phyloP scores from a whole-genome alignment of 495 filamentous ascomycete species.

The Aspergillus mulundensis region DNA sequence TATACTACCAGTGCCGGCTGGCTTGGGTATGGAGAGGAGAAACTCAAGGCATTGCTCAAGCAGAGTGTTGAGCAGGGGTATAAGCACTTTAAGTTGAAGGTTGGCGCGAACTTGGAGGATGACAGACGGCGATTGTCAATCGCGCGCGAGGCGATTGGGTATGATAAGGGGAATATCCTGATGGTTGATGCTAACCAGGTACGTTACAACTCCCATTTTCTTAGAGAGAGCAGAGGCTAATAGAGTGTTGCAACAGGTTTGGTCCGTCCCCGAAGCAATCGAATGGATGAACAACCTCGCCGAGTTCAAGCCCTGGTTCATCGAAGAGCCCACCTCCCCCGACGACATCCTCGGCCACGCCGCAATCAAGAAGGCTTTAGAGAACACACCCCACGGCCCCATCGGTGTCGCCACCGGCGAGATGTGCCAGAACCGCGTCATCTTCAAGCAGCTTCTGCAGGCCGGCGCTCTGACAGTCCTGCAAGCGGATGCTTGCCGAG shows the following conservation, averaged over 20 bases:
- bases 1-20: slow-evolving; percentile 91
- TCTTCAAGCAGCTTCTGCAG: slow-evolving; percentile 89
- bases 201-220: slow-evolving; percentile 13
- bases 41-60: slow-evolving; percentile 67
- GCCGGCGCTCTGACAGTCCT: slow-evolving; percentile 78
- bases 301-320: slow-evolving; percentile 92
- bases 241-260: slow-evolving; percentile 46
- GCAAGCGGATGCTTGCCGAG: slow-evolving; percentile 86
- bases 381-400: slow-evolving; percentile 53
- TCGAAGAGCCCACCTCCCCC: slow-evolving; percentile 93
- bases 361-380: slow-evolving; percentile 73
- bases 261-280: slow-evolving; percentile 89
- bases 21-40: slow-evolving; percentile 88
- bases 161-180: slow-evolving; percentile 78
- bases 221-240: not conserved
- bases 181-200: slow-evolving; percentile 96
- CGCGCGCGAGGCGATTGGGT: slow-evolving; percentile 79
- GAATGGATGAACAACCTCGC: slow-evolving; percentile 78
- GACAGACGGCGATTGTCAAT: slow-evolving; percentile 67
- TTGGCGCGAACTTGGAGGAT: slow-evolving; percentile 66
- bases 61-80: slow-evolving; percentile 75
- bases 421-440: slow-evolving; percentile 93
- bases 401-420: slow-evolving; percentile 91
- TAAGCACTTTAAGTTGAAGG: slow-evolving; percentile 88
- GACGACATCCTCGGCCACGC: slow-evolving; percentile 90